Base-by-base conservation (phyloP, 768 basidiomycete genomes). In the Russula olivacea region DNA sequence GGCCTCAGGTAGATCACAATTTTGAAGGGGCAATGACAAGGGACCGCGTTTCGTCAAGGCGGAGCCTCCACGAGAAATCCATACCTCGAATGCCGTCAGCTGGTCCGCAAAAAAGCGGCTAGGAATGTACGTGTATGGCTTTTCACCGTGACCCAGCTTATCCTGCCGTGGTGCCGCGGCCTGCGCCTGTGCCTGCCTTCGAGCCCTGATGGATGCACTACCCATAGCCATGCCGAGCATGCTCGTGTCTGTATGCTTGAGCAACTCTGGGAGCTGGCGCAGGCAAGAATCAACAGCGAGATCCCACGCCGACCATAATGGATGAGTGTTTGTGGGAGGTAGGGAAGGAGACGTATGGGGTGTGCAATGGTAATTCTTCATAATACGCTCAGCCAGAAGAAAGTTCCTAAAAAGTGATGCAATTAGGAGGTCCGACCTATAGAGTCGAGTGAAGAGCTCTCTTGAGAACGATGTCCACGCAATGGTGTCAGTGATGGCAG, bases 401-500 rank as follows among this genome's bases (percentile, higher is more conserved):
- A 97, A 99, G 69, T 98, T 98, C 32, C 97, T 86, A 79, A 98
- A 99, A 2, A 99, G 78, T 7, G 93, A 97, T 1, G 97, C 95
- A 56, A 98, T 93, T 48, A 98, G 83, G 58, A 98, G 83, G 72
- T 99, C 97, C 58, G 94, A 96, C 49, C 97, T 83, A 74, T 98
- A 98, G 28, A 98, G 76, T 40, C 93, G 85, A 19, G 93, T 94
- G 75, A 99, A 98, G 4, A 92, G 83, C 41, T 97, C 94, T 51
- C 88, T 84, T 43, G 94, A 89, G 73, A 99, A 96, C 2, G 93
- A 91, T 15, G 95, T 95, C 97, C 97, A 99, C 8, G 97, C 97
- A 65, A 99, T 98, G 10, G 97, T 98, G 75, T 99, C 97, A 17
- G 97, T 98, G 60, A 99, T 91, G 38, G 96, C 93, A 1, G 94